Percentiles rank a stretch among this genome's conserved stretches.
Conservation (phyloP, 768 basidiomycete genomes). For the Astraeus odoratus region DNA sequence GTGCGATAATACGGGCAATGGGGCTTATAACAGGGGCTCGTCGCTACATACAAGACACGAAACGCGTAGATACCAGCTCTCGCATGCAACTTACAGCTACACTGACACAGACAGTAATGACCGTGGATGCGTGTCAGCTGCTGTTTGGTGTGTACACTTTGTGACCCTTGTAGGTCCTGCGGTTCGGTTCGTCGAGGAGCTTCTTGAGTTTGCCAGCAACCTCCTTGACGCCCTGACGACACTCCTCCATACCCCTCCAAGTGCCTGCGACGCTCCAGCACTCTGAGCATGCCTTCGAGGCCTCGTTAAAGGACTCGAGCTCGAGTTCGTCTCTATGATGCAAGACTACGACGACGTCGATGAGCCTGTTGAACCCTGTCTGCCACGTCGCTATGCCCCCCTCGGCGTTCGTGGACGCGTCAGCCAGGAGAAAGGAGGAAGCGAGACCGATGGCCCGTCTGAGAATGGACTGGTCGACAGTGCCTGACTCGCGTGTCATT, state of each 20-base stretch:
- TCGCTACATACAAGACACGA: too few species aligned
- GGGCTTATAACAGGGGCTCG: not conserved
- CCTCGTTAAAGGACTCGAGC: slow-evolving; percentile 67
- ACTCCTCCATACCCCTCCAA: slow-evolving; percentile 62
- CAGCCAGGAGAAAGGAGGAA: slow-evolving; percentile 74
- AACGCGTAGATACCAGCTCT: too few species aligned
- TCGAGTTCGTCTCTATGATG: slow-evolving; percentile 63
- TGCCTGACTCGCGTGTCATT: slow-evolving; percentile 38
- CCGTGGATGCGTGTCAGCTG: slow-evolving; percentile 3
- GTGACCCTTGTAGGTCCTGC: slow-evolving; percentile 26
- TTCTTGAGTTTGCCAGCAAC: slow-evolving; percentile 56
- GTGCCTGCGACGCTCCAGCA: slow-evolving; percentile 70
- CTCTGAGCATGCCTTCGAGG: slow-evolving; percentile 58
- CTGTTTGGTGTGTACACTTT: slow-evolving; percentile 27
- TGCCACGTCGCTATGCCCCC: slow-evolving; percentile 57
- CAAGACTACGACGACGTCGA: slow-evolving; percentile 68
- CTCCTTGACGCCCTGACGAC: slow-evolving; percentile 52
- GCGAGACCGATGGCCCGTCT: slow-evolving; percentile 63
- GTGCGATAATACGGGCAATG: not conserved
- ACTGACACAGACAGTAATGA: not conserved
- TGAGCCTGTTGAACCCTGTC: slow-evolving; percentile 57
- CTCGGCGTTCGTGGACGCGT: slow-evolving; percentile 55
- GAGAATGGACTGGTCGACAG: slow-evolving; percentile 55
- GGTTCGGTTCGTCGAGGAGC: slow-evolving; percentile 30
- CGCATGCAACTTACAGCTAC: too few species aligned